A percentile compares a stretch with the other conserved stretches of the same genome.
Evolutionary conservation across 1,284 basidiomycete species (phyloP).

Genomic region (Ceratobasidium theobromae): DNA sequence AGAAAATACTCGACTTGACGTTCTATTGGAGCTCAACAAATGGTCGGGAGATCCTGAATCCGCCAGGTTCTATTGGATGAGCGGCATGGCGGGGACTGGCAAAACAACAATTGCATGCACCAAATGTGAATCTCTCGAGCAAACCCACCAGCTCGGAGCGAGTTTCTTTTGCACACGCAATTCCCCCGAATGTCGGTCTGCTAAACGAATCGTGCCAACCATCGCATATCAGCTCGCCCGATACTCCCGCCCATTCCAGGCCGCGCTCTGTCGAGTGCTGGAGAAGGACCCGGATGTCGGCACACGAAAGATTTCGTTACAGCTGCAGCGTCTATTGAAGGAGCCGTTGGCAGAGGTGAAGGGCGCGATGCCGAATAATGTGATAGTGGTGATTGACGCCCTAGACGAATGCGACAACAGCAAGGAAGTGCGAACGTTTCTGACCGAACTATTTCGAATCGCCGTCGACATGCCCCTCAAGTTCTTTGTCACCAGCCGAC

Average conservation of each 20-base stretch:
- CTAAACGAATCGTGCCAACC: constrained; percentile 18
- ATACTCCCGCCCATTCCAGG: neutral
- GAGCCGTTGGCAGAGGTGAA: neutral
- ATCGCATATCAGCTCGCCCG: constrained; percentile 20
- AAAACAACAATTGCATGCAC: constrained; percentile 39
- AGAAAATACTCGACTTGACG: constrained; percentile 33
- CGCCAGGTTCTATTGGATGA: constrained; percentile 37
- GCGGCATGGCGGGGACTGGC: constrained; percentile 39
- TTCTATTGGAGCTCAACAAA: constrained; percentile 32
- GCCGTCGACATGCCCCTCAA: neutral
- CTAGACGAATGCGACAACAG: neutral
- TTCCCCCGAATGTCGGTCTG: constrained; percentile 2
- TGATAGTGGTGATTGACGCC: neutral
- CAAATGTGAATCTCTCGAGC: constrained; percentile 31
- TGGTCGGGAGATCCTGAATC: constrained; percentile 29
- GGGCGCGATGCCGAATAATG: neutral
- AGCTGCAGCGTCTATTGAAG: neutral
- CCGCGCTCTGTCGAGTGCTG: neutral
- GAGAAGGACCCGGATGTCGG: neutral
- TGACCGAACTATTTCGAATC: neutral
- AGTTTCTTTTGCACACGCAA: constrained; percentile 41
- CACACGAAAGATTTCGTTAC: neutral
- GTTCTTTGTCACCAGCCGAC: neutral
- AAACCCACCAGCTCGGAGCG: constrained; percentile 38
- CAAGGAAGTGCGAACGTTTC: neutral